Evolutionary conservation across 2,329 filamentous ascomycete genomes (phyloP).

Genomic region (Fonsecaea nubica): DNA sequence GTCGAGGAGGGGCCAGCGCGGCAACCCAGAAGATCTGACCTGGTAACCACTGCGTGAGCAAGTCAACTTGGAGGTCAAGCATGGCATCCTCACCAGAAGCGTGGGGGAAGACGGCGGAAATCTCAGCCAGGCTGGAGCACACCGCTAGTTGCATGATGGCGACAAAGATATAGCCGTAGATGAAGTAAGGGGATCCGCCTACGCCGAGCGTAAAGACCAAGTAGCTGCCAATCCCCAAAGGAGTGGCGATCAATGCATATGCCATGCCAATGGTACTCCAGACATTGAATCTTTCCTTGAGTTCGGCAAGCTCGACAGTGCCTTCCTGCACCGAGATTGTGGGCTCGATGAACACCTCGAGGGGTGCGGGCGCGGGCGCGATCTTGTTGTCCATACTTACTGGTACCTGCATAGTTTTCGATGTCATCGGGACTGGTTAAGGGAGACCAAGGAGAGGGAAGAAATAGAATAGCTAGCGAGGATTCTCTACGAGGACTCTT

Average conservation of each 20-base stretch:
- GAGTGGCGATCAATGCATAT: conserved; percentile 20
- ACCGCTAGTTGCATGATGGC: background rate
- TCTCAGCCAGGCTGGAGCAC: conserved; percentile 42
- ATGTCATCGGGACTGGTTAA: no score
- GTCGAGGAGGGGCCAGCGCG: conserved; percentile 53
- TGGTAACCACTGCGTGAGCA: no score
- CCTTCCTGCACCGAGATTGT: no score
- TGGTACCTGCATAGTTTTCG: no score
- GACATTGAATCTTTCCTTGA: conserved; percentile 17
- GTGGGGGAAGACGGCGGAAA: conserved; percentile 58
- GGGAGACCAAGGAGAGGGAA: no score
- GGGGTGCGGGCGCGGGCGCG: no score
- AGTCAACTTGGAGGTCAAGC: background rate
- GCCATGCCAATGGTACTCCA: conserved; percentile 13
- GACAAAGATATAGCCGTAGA: conserved; percentile 30
- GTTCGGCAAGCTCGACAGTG: no score
- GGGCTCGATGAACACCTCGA: no score
- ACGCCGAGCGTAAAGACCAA: conserved; percentile 27
- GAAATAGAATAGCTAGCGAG: no score
- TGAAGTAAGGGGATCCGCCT: conserved; percentile 28
- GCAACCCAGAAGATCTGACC: conserved; percentile 12
- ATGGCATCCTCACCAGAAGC: conserved; percentile 52
- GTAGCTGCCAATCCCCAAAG: conserved; percentile 29
- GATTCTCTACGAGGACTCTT: no score
- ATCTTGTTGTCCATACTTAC: no score